Percentiles rank a stretch among this genome's conserved stretches.
Evolutionary conservation across 495 filamentous ascomycete species (phyloP).

Genomic region (Aspergillus egyptiacus): DNA sequence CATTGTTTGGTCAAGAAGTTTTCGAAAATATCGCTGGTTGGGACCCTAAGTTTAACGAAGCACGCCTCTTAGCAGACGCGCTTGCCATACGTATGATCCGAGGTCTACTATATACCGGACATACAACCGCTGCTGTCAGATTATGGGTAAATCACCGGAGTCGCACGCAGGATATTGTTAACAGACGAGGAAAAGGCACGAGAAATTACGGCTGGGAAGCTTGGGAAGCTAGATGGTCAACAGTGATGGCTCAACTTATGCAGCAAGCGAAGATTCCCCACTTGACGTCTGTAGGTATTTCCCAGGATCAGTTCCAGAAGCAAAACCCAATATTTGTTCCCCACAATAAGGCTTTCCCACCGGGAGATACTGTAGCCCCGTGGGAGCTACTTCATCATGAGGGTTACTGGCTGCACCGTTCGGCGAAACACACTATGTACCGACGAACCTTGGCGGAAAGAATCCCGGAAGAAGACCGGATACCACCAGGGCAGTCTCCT

Average conservation of each 20-base stretch:
- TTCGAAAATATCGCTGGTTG: slow-evolving; percentile 83
- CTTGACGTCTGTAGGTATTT: slow-evolving; percentile 24
- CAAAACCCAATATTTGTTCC: slow-evolving; percentile 45
- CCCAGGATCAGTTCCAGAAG: slow-evolving; percentile 19
- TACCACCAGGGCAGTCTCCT: slow-evolving; percentile 58
- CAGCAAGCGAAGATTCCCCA: slow-evolving; percentile 49
- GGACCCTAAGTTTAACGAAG: slow-evolving; percentile 82
- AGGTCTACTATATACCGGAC: slow-evolving; percentile 69
- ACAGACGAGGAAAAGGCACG: slow-evolving; percentile 75
- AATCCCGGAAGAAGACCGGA: slow-evolving; percentile 71
- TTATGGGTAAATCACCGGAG: slow-evolving; percentile 69
- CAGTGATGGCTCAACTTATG: slow-evolving; percentile 75
- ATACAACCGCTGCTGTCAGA: slow-evolving; percentile 66
- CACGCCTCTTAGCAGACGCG: slow-evolving; percentile 70
- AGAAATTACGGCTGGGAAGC: slow-evolving; percentile 81
- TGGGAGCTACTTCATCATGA: slow-evolving; percentile 81
- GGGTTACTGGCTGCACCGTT: slow-evolving; percentile 77
- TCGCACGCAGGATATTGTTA: slow-evolving; percentile 65
- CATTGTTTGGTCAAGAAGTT: slow-evolving; percentile 69
- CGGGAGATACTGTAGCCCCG: slow-evolving; percentile 60
- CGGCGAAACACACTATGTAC: slow-evolving; percentile 57
- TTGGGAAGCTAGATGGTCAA: slow-evolving; percentile 80
- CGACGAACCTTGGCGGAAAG: slow-evolving; percentile 56
- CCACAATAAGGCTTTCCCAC: slow-evolving; percentile 62
- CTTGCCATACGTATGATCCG: slow-evolving; percentile 73